Percentiles rank a stretch among this genome's conserved stretches.
These are phyloP conservation scores for Bisporella sp. DNA, from an alignment of 2,329 filamentous ascomycete genomes.

Conservation along the genomic window DNA sequence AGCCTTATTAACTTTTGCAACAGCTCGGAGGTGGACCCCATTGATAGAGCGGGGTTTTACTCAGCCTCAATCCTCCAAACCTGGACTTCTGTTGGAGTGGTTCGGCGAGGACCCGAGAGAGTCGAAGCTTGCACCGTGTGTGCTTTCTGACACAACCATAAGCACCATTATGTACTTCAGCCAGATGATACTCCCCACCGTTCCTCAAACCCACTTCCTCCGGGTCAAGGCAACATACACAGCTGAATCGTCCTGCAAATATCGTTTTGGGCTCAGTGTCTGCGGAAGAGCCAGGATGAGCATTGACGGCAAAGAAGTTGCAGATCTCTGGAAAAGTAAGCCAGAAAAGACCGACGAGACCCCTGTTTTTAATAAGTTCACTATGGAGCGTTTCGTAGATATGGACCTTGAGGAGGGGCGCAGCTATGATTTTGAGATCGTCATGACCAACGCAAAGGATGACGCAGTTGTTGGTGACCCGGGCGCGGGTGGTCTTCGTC, in stretches of 20 bases:
- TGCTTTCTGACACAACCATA: background rate
- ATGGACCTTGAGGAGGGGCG: background rate
- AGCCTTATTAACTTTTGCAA: background rate
- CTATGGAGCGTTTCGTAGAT: background rate
- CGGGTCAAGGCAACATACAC: background rate
- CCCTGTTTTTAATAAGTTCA: background rate
- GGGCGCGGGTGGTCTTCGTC: background rate
- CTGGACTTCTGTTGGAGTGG: background rate
- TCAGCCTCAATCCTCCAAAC: background rate
- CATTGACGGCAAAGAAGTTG: background rate
- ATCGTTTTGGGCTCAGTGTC: slow-evolving; percentile 1
- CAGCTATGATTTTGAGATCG: background rate
- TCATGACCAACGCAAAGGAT: background rate
- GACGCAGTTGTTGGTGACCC: background rate
- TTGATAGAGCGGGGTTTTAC: background rate
- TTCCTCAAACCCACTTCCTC: background rate
- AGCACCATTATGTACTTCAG: background rate
- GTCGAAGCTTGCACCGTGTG: background rate
- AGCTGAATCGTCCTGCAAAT: background rate
- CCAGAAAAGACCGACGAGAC: background rate
- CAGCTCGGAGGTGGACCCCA: background rate
- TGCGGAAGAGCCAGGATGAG: background rate
- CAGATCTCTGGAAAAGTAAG: background rate
- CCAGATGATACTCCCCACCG: background rate
- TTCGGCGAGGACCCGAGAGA: background rate